Conservation (phyloP, 2,329 filamentous ascomycete genomes). For the Coniochaeta sp. region DNA sequence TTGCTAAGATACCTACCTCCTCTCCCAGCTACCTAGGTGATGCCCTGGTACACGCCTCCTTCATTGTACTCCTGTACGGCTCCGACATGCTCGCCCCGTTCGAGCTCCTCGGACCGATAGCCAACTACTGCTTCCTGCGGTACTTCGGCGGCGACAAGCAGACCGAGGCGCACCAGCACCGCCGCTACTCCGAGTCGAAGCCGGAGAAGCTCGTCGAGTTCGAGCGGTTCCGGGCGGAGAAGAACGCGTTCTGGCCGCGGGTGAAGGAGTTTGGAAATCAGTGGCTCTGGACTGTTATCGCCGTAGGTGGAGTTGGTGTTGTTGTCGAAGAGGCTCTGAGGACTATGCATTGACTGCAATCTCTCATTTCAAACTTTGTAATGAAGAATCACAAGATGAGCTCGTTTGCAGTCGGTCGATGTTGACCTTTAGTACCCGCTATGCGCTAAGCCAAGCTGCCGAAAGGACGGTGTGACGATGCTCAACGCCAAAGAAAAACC, state of each 20-base stretch:
- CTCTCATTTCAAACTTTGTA: no score
- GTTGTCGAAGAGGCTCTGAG: constrained; percentile 28
- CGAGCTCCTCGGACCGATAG: constrained; percentile 45
- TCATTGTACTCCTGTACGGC: constrained; percentile 49
- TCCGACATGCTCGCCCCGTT: constrained; percentile 47
- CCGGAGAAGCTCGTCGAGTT: constrained; percentile 46
- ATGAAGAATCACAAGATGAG: no score
- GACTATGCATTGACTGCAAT: no score
- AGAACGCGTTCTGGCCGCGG: constrained; percentile 55
- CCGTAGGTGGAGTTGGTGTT: constrained; percentile 39
- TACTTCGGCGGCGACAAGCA: constrained; percentile 48
- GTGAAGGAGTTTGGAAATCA: constrained; percentile 41
- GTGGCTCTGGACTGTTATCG: constrained; percentile 48
- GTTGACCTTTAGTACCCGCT: no score
- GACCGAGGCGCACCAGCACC: constrained; percentile 46
- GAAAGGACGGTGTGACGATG: no score
- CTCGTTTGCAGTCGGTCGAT: no score
- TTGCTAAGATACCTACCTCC: constrained; percentile 2
- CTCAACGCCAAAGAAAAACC: no score
- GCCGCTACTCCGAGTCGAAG: constrained; percentile 42
- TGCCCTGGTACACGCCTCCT: constrained; percentile 50
- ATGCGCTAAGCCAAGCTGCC: no score
- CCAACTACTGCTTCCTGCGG: constrained; percentile 53
- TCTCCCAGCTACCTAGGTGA: constrained; percentile 55
- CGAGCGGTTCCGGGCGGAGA: constrained; percentile 41